Conservation (phyloP, 1,284 basidiomycete species). For the Schizophyllum amplum region DNA sequence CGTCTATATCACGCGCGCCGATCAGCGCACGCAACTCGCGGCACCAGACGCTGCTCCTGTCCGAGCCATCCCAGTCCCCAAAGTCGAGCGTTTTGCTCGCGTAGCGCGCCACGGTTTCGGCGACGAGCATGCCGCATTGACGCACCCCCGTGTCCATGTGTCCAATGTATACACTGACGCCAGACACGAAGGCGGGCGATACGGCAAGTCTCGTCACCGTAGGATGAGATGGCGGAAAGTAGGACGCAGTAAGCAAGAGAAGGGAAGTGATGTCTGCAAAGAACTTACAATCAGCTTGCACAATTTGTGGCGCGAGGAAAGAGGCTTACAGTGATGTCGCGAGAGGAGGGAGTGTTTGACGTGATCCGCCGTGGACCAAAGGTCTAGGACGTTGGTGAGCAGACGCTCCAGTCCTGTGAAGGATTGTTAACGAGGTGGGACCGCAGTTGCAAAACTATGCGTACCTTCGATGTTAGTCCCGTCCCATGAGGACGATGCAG, state of each 20-base stretch:
- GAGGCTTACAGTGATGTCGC: conserved; percentile 53
- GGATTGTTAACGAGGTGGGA: conserved; percentile 7
- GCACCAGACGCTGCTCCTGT: conserved; percentile 63
- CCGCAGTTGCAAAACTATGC: conserved; percentile 1
- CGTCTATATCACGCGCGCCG: conserved; percentile 42
- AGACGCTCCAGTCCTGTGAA: conserved; percentile 40
- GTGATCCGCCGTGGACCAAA: conserved; percentile 62
- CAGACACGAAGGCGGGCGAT: conserved; percentile 61
- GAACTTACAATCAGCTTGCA: conserved; percentile 3
- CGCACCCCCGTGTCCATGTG: conserved; percentile 76
- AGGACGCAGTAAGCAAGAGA: conserved; percentile 55
- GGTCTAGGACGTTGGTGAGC: conserved; percentile 39
- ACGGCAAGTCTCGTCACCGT: conserved; percentile 34
- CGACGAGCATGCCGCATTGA: conserved; percentile 89
- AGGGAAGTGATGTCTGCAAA: conserved; percentile 59
- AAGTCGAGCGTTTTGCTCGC: conserved; percentile 69
- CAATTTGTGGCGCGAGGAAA: neutral
- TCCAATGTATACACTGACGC: conserved; percentile 69
- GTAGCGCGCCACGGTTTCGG: conserved; percentile 65
- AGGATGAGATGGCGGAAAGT: conserved; percentile 43
- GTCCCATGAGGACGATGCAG: conserved; percentile 25
- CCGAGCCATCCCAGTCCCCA: conserved; percentile 76
- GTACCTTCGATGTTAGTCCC: conserved; percentile 31
- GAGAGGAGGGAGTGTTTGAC: conserved; percentile 67
- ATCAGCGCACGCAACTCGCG: conserved; percentile 47